phyloP scores from a whole-genome alignment of 768 basidiomycete species.

The Suillus variegatus region DNA sequence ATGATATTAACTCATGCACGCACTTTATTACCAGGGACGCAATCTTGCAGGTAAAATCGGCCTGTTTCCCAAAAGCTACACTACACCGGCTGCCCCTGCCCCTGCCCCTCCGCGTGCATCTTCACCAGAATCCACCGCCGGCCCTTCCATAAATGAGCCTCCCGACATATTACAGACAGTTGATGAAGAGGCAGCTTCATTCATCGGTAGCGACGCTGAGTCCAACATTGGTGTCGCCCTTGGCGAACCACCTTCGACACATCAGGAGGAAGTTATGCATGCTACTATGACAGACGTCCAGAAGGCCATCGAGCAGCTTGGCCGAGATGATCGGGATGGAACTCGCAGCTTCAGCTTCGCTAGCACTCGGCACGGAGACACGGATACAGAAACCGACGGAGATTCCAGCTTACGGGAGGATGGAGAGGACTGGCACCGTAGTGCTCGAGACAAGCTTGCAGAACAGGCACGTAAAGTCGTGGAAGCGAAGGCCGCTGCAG shows the following conservation, averaged over 20 bases:
- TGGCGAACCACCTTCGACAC: constrained; percentile 22
- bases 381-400: constrained; percentile 52
- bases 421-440: constrained; percentile 65
- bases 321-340: constrained; percentile 56
- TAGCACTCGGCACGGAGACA: constrained; percentile 59
- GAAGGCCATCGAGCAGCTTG: constrained; percentile 86
- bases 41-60: constrained; percentile 83
- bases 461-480: constrained; percentile 66
- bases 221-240: constrained; percentile 29
- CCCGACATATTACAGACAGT: constrained; percentile 43
- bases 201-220: constrained; percentile 22
- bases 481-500: constrained; percentile 39
- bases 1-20: constrained; percentile 9
- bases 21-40: constrained; percentile 59
- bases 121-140: constrained; percentile 27
- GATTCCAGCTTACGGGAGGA: constrained; percentile 46
- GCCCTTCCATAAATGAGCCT: constrained; percentile 19
- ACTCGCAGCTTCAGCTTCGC: constrained; percentile 75
- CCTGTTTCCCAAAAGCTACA: constrained; percentile 90
- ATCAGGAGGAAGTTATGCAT: constrained; percentile 67
- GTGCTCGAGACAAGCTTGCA: constrained; percentile 65
- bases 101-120: constrained; percentile 35
- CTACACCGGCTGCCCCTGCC: constrained; percentile 59
- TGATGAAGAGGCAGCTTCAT: constrained; percentile 46
- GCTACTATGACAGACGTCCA: constrained; percentile 91